phyloP scores from a whole-genome alignment of 768 basidiomycete species.

The Rhizopogon sp. region DNA sequence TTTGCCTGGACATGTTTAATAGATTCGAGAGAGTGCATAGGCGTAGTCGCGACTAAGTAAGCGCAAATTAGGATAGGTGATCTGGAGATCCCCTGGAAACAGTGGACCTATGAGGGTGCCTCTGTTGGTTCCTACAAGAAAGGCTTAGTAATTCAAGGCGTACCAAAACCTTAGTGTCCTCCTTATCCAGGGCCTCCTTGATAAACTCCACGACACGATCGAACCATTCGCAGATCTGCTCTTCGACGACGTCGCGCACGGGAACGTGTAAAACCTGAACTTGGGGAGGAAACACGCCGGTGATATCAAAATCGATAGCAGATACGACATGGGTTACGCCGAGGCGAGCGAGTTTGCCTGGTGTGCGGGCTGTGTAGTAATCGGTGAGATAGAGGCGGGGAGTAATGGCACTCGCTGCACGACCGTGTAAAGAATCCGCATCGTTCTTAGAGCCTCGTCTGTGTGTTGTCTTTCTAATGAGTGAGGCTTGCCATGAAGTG shows the following conservation, averaged over 20 bases:
- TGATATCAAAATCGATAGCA: slow-evolving; percentile 43
- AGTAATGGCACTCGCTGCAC: slow-evolving; percentile 29
- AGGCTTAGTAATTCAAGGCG: slow-evolving; percentile 14
- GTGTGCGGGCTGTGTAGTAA: slow-evolving; percentile 48
- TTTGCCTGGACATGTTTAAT: slow-evolving; percentile 50
- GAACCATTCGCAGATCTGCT: slow-evolving; percentile 42
- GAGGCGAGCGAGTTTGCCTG: slow-evolving; percentile 41
- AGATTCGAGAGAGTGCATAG: slow-evolving; percentile 49
- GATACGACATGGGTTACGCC: slow-evolving; percentile 75
- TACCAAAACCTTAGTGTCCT: slow-evolving; percentile 45
- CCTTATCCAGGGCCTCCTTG: slow-evolving; percentile 37
- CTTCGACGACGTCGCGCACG: slow-evolving; percentile 35
- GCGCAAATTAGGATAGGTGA: slow-evolving; percentile 74
- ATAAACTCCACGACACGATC: slow-evolving; percentile 50
- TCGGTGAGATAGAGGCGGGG: slow-evolving; percentile 62
- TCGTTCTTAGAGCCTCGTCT: slow-evolving; percentile 7
- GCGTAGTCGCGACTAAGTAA: slow-evolving; percentile 51
- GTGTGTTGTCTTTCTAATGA: slow-evolving; percentile 14
- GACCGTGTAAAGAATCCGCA: slow-evolving; percentile 10
- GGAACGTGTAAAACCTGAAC: slow-evolving; percentile 51
- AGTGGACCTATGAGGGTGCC: slow-evolving; percentile 55
- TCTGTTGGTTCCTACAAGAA: neutral
- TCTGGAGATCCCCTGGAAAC: slow-evolving; percentile 69
- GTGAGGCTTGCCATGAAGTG: slow-evolving; percentile 23
- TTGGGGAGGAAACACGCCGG: slow-evolving; percentile 14